Base-by-base conservation (phyloP, 148 eudicot species). In the Diospyros kaki region DNA sequence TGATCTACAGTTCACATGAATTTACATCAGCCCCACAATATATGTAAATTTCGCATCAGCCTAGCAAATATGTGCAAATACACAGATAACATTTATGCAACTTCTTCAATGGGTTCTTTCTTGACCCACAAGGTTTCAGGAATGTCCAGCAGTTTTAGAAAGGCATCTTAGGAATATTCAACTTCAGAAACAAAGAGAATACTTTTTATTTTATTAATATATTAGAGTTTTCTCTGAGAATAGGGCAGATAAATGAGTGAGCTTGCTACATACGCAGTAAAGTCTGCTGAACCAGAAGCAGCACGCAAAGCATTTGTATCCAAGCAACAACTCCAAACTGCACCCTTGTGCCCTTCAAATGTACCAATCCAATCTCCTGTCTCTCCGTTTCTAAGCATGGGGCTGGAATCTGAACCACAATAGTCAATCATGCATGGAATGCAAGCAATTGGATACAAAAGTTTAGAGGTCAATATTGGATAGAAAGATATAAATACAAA, bases 301-400 rank as follows among this genome's bases (percentile, higher is more conserved):
- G 97, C 94, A 67, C 82, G 84, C 72, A 89, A 74, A 76, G 97
- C 97, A 78, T 81, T 85, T 9, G 82, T 85, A 72, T 92, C 97
- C 78, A 92, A 79, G 79, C 94, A 92, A 81, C 97, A 88, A 76
- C 94, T 89, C 97, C 97, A 92, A 2, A 92, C 97, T 58, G 97
- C 97, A 70, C 97, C 97, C 79, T 92, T 92, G 80, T 92, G 97
- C 39, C 97, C 97, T 80, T 88, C 85, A 79, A 92, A 92, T 48
- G 97, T 92, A 72, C 97, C 97, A 86, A 92, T 81, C 97, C 97
- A 92, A 68, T 92, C 97, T 73, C 97, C 97, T 68, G 94, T 89
- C 79, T 92, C 97, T 70, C 97, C 97, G 79, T 92, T 92, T 81
- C 97, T 84, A 54, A 92, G 86, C 94, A 92, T 92, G 9, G 97